These are phyloP conservation scores for Ogataea corticis DNA, from an alignment of 805 yeast genomes.

Conservation along the genomic window DNA sequence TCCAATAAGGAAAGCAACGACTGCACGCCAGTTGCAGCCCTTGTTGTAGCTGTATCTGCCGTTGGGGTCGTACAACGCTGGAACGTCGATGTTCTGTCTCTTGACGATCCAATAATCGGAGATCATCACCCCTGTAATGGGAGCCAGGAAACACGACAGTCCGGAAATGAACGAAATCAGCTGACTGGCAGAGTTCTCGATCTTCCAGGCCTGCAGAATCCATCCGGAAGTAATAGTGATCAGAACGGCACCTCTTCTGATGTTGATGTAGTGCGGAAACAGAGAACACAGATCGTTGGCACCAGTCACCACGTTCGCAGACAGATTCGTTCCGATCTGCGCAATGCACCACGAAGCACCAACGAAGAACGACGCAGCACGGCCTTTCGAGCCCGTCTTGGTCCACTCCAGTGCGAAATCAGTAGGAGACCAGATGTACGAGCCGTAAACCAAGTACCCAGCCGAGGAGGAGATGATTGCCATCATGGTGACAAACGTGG, in stretches of 20 bases:
- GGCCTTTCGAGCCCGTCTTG: conserved; percentile 24
- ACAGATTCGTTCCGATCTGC: conserved; percentile 43
- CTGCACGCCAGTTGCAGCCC: conserved; percentile 48
- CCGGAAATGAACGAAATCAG: conserved; percentile 40
- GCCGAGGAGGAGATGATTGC: conserved; percentile 38
- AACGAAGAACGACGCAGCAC: conserved; percentile 23
- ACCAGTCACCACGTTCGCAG: conserved; percentile 62
- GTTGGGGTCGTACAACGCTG: conserved; percentile 34
- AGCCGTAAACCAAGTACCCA: conserved; percentile 40
- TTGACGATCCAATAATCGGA: conserved; percentile 42
- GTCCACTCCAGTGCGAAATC: conserved; percentile 38
- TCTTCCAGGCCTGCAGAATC: conserved; percentile 43
- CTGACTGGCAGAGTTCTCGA: conserved; percentile 37
- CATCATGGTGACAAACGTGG: conserved; percentile 31
- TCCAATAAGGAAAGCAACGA: conserved; percentile 40
- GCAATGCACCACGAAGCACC: conserved; percentile 25
- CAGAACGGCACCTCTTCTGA: conserved; percentile 52
- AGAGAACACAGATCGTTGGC: conserved; percentile 59
- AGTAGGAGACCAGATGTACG: conserved; percentile 46
- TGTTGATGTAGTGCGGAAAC: conserved; percentile 58
- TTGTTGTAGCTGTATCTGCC: conserved; percentile 41
- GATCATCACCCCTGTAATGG: conserved; percentile 39
- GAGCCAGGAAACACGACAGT: conserved; percentile 39
- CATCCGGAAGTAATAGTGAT: conserved; percentile 37
- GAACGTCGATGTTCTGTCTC: conserved; percentile 38